Evolutionary conservation across 164 flowering plant genomes (phyloP), one percentile per base, ranked within the genome.

Genomic region (Berberis vulgaris): DNA sequence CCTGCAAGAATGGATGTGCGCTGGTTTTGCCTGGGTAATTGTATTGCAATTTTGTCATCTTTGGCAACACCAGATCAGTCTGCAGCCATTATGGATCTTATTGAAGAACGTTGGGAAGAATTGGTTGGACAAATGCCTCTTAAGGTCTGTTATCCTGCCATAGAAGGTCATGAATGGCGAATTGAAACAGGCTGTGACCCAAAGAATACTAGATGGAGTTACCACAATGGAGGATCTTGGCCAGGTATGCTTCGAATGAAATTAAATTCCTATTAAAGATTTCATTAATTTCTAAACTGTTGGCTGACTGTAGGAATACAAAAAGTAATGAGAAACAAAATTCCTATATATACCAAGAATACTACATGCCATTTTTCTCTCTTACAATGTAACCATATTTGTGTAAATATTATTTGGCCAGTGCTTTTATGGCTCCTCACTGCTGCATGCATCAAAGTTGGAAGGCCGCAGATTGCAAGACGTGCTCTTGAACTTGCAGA

Each of bases 181-280:
- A 85, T 86, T 59, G 71, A 82, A 4, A 90, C 97, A 5, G 96
- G 93, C 9, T 87, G 84, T 71, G 95, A 90, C 68, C 90, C 96
- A 2, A 87, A 89, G 69, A 89, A 89, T 68, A 89, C 95, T 2
- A 71, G 92, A 70, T 90, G 97, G 97, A 90, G 97, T 69, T 88
- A 86, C 72, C 92, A 90, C 81, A 90, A 86, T 69, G 96, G 96
- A 55, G 97, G 97, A 53, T 83, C 97, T 59, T 90, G 96, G 97
- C 97, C 97, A 81, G 96, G 96, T 90, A 77, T 49, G 57, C 49
- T 53, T 4, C 38, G 40, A 12, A 54, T 46, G 5, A 46, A 46
- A 8, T 8, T 26, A 46, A 46, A 61, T 74, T 26, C 58, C 47
- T 62, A 58, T 26, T 55, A 60, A 26, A 11, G 11, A 39, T 26